Evolutionary conservation across 345 rosid genomes (phyloP).

Genomic region (Psidium friedrichsthalianum): DNA sequence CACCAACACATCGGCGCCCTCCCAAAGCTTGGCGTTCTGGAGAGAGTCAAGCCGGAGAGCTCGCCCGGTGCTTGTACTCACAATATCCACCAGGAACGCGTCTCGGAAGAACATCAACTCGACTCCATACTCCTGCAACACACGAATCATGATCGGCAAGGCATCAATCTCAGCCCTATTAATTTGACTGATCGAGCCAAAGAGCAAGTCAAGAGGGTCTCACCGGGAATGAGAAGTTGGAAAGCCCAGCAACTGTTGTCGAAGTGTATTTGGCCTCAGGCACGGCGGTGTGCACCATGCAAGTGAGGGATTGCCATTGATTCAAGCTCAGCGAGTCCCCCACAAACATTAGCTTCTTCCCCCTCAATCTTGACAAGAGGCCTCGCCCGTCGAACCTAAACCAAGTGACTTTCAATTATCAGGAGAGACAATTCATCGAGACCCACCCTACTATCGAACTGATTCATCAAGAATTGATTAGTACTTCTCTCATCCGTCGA

Average conservation of each 20-base stretch:
- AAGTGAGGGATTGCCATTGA: constrained; percentile 38
- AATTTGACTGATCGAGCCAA: neutral
- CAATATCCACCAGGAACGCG: constrained; percentile 63
- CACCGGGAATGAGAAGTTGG: constrained; percentile 19
- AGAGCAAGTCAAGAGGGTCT: neutral
- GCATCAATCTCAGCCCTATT: neutral
- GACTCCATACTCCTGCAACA: constrained; percentile 10
- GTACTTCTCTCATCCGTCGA: neutral
- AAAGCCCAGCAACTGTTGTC: constrained; percentile 4
- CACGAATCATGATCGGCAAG: neutral
- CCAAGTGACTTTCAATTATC: neutral
- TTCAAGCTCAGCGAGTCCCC: constrained; percentile 42
- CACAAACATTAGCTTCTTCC: constrained; percentile 40
- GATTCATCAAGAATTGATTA: neutral
- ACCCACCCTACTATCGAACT: neutral
- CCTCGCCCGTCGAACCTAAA: constrained; percentile 23
- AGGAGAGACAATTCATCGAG: too few relatives aligned
- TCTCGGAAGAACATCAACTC: constrained; percentile 22
- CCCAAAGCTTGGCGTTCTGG: constrained; percentile 40
- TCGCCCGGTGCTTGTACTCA: constrained; percentile 15
- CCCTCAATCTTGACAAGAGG: constrained; percentile 17
- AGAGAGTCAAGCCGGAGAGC: constrained; percentile 43
- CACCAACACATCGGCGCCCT: constrained; percentile 36
- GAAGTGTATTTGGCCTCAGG: constrained; percentile 12
- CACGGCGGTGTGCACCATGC: constrained; percentile 28